phyloP scores from a whole-genome alignment of 495 filamentous ascomycete genomes.

The Clohesyomyces aquaticus region DNA sequence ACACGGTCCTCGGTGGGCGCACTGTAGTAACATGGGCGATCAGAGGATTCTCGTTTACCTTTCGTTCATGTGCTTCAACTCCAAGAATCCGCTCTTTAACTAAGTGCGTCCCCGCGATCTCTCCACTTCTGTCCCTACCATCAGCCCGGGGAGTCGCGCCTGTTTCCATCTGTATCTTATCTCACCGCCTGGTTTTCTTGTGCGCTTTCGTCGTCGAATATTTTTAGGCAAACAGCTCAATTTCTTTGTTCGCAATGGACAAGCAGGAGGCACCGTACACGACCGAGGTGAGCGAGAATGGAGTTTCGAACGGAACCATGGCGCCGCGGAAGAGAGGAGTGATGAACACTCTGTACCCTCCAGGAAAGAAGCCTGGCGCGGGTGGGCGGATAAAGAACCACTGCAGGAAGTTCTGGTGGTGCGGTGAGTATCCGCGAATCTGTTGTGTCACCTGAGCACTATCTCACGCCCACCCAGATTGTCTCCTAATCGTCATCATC shows the following conservation, averaged over 20 bases:
- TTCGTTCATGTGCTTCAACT: constrained; percentile 32
- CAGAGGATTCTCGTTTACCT: constrained; percentile 7
- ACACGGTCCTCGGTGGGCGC: constrained; percentile 5
- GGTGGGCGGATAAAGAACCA: constrained; percentile 51
- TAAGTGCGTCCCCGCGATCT: constrained; percentile 18
- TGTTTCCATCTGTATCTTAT: neutral
- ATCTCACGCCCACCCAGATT: constrained; percentile 51
- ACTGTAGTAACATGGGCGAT: constrained; percentile 2
- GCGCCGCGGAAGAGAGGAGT: constrained; percentile 30
- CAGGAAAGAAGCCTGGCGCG: constrained; percentile 46
- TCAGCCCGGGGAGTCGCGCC: neutral
- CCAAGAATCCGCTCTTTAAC: constrained; percentile 16
- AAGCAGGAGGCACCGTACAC: constrained; percentile 17
- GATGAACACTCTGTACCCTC: constrained; percentile 34
- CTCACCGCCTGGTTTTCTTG: neutral
- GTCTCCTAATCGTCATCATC: constrained; percentile 57
- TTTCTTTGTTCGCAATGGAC: constrained; percentile 17
- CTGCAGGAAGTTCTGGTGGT: constrained; percentile 72
- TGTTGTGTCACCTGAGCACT: neutral
- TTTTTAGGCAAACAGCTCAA: no score
- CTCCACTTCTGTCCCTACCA: constrained; percentile 12
- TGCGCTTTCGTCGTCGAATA: neutral
- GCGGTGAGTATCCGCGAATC: constrained; percentile 29
- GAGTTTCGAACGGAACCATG: neutral
- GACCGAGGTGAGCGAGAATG: constrained; percentile 6